Evolutionary conservation across 345 rosid species (phyloP), one percentile per base, ranked within the genome.

Genomic region (Dimocarpus longan): DNA sequence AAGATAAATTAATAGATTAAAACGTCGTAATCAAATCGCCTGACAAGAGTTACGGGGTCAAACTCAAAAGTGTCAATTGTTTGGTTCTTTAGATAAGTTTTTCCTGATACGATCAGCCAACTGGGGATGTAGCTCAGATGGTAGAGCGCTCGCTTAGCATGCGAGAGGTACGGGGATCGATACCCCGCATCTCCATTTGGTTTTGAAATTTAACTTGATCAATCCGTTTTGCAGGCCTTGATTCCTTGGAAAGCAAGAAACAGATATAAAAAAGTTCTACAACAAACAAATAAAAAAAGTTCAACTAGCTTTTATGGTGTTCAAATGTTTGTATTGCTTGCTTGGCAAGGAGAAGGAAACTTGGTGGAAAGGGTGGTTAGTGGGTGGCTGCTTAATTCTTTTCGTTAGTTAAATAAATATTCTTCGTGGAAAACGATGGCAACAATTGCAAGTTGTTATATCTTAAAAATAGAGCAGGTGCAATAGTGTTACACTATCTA

Each of bases 91-190:
- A 46, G 3, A 46, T 46, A 46, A 7, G 2, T 7, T 8, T 1
- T 7, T 46, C 12, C 2, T 46, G 52, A 7, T 4, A 5, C 37
- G 4, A 2, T 32, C 4, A 32, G 3, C 12, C 16, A 10, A 0
- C 0, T 28, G 90, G 90, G 92, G 90, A 82, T 88, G 89, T 90
- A 87, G 92, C 93, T 89, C 93, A 93, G 91, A 86, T 90, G 94
- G 91, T 89, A 87, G 93, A 89, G 92, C 87, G 90, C 92, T 91
- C 90, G 92, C 91, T 89, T 90, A 88, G 90, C 92, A 93, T 89
- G 92, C 89, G 90, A 92, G 98, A 89, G 94, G 90, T 78, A 85
- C 88, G 87, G 90, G 93, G 92, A 87, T 89, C 90, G 91, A 90
- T 92, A 85, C 90, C 90, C 89, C 88, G 87, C 94, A 88, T 93